Percentiles rank a stretch among this genome's conserved stretches.
phyloP scores from a whole-genome alignment of 257 asterid genomes.

The Henckelia pumila region DNA sequence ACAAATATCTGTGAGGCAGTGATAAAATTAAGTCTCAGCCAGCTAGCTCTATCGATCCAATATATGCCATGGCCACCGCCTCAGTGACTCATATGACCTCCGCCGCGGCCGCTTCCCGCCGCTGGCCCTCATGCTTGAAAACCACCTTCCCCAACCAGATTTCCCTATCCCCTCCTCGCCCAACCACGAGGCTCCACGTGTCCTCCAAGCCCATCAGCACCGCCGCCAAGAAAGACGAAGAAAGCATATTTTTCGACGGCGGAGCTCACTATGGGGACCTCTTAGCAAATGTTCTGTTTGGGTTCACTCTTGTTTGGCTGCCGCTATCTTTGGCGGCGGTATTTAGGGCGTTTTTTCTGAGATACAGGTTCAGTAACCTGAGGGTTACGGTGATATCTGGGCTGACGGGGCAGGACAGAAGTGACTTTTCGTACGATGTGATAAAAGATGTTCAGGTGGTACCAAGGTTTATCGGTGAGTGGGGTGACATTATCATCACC shows the following conservation, averaged over 20 bases:
- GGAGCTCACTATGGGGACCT: slow-evolving; percentile 99
- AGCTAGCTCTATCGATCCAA: too few relatives aligned
- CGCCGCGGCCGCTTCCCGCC: slow-evolving; percentile 29
- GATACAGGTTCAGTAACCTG: slow-evolving; percentile 79
- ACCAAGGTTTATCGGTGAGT: slow-evolving; percentile 90
- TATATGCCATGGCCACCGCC: slow-evolving; percentile 40
- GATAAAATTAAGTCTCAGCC: too few relatives aligned
- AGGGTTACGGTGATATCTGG: slow-evolving; percentile 93
- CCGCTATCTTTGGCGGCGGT: slow-evolving; percentile 86
- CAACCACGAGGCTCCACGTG: slow-evolving; percentile 61
- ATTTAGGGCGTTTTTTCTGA: slow-evolving; percentile 64
- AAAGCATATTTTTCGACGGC: slow-evolving; percentile 81
- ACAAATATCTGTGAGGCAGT: slow-evolving; percentile 12
- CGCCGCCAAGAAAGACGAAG: slow-evolving; percentile 44
- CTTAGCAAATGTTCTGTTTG: slow-evolving; percentile 75
- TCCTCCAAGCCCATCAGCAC: slow-evolving; percentile 60
- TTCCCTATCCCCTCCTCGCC: slow-evolving; percentile 36
- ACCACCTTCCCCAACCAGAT: slow-evolving; percentile 30
- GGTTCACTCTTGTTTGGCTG: slow-evolving; percentile 92
- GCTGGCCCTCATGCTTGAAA: slow-evolving; percentile 29
- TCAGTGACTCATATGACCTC: slow-evolving; percentile 30
- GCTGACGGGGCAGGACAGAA: slow-evolving; percentile 81
- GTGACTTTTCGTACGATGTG: slow-evolving; percentile 77
- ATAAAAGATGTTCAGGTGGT: slow-evolving; percentile 90
- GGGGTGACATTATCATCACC: slow-evolving; percentile 93